These are phyloP conservation scores for Gigaspora rosea DNA, from an alignment of 192 early-diverging fungal species.

Conservation along the genomic window DNA sequence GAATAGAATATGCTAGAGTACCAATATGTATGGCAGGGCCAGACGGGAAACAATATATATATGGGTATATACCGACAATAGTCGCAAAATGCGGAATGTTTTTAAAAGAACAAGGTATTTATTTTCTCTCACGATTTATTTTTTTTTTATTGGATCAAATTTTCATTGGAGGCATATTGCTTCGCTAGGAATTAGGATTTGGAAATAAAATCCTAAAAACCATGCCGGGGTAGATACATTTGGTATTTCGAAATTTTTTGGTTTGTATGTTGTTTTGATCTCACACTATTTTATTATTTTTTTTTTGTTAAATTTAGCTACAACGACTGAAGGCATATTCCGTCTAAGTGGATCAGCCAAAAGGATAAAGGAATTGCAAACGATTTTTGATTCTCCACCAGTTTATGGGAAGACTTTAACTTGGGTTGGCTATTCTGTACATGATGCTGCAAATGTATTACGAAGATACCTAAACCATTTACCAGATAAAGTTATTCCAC, in stretches of 20 bases:
- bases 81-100: conserved; percentile 47
- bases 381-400: conserved; percentile 64
- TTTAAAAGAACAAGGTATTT: conserved; percentile 44
- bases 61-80: conserved; percentile 49
- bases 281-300: conserved; percentile 1
- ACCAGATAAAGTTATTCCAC: conserved; percentile 73
- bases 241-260: neutral
- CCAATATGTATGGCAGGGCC: conserved; percentile 37
- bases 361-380: conserved; percentile 68
- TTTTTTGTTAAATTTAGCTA: conserved; percentile 37
- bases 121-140: too few relatives aligned
- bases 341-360: conserved; percentile 74
- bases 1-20: conserved; percentile 44
- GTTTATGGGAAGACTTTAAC: conserved; percentile 63
- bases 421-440: conserved; percentile 71
- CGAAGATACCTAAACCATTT: conserved; percentile 71
- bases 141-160: too few relatives aligned
- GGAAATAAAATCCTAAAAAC: too few relatives aligned
- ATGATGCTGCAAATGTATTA: conserved; percentile 77
- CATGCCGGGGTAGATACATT: neutral
- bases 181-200: too few relatives aligned
- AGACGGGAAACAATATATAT: conserved; percentile 29
- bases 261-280: neutral
- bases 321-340: conserved; percentile 71
- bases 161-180: too few relatives aligned